Evolutionary conservation across 2,329 filamentous ascomycete species (phyloP).

Genomic region (Fusarium miscanthi): DNA sequence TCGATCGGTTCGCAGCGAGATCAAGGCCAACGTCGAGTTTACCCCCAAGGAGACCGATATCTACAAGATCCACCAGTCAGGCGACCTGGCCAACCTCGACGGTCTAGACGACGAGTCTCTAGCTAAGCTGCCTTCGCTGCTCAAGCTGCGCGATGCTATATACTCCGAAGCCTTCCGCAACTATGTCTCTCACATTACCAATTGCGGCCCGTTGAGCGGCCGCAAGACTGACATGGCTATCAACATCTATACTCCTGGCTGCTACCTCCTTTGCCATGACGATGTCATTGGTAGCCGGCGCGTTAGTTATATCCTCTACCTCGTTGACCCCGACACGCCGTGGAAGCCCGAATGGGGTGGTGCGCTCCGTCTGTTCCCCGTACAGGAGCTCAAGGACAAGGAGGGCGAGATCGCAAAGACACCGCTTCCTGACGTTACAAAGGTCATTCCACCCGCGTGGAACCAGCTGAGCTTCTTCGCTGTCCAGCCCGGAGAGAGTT

Average conservation of each 20-base stretch:
- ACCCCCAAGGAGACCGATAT: constrained; percentile 99
- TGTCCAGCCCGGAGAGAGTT: constrained; percentile 97
- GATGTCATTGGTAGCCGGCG: constrained; percentile 98
- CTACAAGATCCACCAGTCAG: constrained; percentile 99
- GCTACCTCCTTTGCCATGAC: constrained; percentile 95
- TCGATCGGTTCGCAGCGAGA: constrained; percentile 87
- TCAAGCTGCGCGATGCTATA: constrained; percentile 90
- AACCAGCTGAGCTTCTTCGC: constrained; percentile 99
- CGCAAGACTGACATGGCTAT: constrained; percentile 99
- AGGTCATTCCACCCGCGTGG: constrained; percentile 92
- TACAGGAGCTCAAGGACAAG: constrained; percentile 67
- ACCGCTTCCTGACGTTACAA: constrained; percentile 79
- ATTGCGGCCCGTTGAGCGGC: constrained; percentile 87
- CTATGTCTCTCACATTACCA: constrained; percentile 88
- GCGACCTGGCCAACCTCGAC: constrained; percentile 95
- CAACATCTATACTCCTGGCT: constrained; percentile 97
- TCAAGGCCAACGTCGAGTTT: constrained; percentile 90
- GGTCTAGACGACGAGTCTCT: constrained; percentile 89
- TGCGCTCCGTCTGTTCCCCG: constrained; percentile 87
- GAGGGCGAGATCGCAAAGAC: constrained; percentile 82
- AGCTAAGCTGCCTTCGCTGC: constrained; percentile 86
- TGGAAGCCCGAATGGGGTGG: constrained; percentile 96
- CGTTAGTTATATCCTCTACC: constrained; percentile 96
- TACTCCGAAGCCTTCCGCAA: constrained; percentile 91
- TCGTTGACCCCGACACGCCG: constrained; percentile 89